A percentile compares a stretch with the other conserved stretches of the same genome.
Evolutionary conservation across 2,329 filamentous ascomycete species (phyloP).

Genomic region (Phyllosticta capitalensis): DNA sequence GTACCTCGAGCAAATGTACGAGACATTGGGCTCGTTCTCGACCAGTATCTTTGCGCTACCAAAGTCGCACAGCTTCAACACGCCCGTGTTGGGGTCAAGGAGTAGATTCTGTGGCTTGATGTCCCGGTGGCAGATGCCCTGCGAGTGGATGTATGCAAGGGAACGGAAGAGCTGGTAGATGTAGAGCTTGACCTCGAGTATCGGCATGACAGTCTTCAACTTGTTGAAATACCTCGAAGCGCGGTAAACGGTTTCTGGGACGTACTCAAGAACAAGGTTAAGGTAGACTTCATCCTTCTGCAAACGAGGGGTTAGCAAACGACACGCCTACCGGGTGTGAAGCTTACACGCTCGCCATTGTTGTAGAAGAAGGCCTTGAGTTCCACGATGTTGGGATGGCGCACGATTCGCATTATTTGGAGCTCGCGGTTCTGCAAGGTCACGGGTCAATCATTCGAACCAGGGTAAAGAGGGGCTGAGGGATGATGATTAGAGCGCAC

Average conservation of each 20-base stretch:
- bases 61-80: constrained; percentile 97
- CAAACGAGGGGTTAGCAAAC: constrained; percentile 22
- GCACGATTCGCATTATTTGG: constrained; percentile 98
- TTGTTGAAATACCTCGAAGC: constrained; percentile 99
- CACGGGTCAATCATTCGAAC: constrained; percentile 16
- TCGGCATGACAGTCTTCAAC: constrained; percentile 99
- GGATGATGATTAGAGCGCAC: constrained; percentile 38
- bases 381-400: constrained; percentile 97
- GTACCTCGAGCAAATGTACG: constrained; percentile 98
- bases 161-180: constrained; percentile 99
- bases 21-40: constrained; percentile 98
- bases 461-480: constrained; percentile 8
- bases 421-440: constrained; percentile 79
- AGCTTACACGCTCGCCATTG: constrained; percentile 86
- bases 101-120: constrained; percentile 99
- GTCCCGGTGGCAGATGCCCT: constrained; percentile 97
- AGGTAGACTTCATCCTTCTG: constrained; percentile 92
- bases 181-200: constrained; percentile 97
- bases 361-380: constrained; percentile 99
- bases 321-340: constrained; percentile 10
- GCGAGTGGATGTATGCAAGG: constrained; percentile 96
- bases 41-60: constrained; percentile 97
- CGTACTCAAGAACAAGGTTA: constrained; percentile 95
- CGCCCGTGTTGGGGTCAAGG: constrained; percentile 79
- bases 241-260: constrained; percentile 96